Conservation (phyloP, 1,284 basidiomycete species). For the Xerocomus amazonicus region DNA sequence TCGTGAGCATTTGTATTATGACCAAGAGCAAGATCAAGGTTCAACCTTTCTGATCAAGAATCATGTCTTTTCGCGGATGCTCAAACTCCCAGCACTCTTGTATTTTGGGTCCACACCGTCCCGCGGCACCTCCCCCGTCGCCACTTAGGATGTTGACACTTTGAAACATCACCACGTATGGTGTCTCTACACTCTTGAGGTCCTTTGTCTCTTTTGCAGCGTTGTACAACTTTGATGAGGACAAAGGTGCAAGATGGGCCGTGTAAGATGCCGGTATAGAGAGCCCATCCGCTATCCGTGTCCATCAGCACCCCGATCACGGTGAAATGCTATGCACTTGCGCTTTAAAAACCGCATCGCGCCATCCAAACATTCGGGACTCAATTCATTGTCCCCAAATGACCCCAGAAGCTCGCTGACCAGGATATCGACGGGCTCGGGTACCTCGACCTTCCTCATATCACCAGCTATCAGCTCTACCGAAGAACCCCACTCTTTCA, state of each 20-base stretch:
- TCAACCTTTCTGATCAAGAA: conserved; percentile 70
- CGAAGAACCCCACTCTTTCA: conserved; percentile 78
- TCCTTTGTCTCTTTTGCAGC: conserved; percentile 68
- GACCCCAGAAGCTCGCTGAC: conserved; percentile 95
- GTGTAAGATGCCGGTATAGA: conserved; percentile 97
- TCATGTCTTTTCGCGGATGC: conserved; percentile 81
- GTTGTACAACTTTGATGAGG: conserved; percentile 88
- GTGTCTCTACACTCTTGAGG: conserved; percentile 77
- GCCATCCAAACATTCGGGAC: conserved; percentile 97
- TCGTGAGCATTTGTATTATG: conserved; percentile 4
- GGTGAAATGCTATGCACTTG: conserved; percentile 38
- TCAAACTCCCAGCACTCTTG: conserved; percentile 99
- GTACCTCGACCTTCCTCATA: conserved; percentile 82
- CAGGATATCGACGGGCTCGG: conserved; percentile 88
- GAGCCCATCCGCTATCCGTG: conserved; percentile 74
- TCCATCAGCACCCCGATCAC: conserved; percentile 6
- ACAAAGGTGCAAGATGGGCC: conserved; percentile 89
- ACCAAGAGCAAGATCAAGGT: neutral
- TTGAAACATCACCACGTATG: conserved; percentile 98
- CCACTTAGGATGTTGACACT: conserved; percentile 86
- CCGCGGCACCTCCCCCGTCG: conserved; percentile 54
- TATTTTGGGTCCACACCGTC: conserved; percentile 74
- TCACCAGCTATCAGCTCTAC: conserved; percentile 89
- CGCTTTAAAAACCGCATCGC: conserved; percentile 88
- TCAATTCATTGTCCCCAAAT: conserved; percentile 98